A percentile compares a stretch with the other conserved stretches of the same genome.
These are phyloP conservation scores for Microsporum ferrugineum DNA, from an alignment of 2,329 filamentous ascomycete species.

Conservation along the genomic window DNA sequence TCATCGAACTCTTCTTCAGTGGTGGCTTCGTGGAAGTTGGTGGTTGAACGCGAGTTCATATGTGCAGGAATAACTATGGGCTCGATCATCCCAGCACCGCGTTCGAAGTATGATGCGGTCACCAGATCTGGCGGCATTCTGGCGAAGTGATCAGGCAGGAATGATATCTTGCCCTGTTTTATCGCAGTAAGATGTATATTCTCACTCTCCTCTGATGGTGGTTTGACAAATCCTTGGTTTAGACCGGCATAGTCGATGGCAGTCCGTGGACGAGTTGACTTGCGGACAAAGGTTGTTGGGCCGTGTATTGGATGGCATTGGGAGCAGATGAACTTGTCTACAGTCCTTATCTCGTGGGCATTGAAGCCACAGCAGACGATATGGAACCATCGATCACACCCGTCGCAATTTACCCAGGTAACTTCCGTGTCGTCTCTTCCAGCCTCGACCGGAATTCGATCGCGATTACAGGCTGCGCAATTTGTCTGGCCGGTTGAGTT, in stretches of 20 bases:
- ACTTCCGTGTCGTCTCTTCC: conserved; percentile 40
- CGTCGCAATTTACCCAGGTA: conserved; percentile 57
- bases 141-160: conserved; percentile 51
- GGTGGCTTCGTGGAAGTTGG: conserved; percentile 23
- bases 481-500: conserved; percentile 29
- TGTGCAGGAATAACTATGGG: conserved; percentile 55
- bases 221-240: conserved; percentile 54
- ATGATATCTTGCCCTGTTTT: conserved; percentile 52
- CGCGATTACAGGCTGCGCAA: conserved; percentile 48
- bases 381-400: conserved; percentile 58
- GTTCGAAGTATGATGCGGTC: conserved; percentile 53
- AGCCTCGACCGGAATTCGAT: conserved; percentile 40
- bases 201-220: conserved; percentile 51
- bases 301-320: conserved; percentile 49
- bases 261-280: conserved; percentile 53
- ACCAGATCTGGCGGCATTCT: conserved; percentile 53
- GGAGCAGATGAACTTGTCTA: conserved; percentile 57
- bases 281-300: conserved; percentile 55
- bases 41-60: conserved; percentile 42
- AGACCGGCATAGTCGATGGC: conserved; percentile 58
- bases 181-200: conserved; percentile 59
- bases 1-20: conserved; percentile 24
- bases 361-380: conserved; percentile 56
- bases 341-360: conserved; percentile 51
- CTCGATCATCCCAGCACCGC: conserved; percentile 51